Percentiles rank a stretch among this genome's conserved stretches.
Conservation (phyloP, 2,329 filamentous ascomycete species). For the Botrytis sinoallii region DNA sequence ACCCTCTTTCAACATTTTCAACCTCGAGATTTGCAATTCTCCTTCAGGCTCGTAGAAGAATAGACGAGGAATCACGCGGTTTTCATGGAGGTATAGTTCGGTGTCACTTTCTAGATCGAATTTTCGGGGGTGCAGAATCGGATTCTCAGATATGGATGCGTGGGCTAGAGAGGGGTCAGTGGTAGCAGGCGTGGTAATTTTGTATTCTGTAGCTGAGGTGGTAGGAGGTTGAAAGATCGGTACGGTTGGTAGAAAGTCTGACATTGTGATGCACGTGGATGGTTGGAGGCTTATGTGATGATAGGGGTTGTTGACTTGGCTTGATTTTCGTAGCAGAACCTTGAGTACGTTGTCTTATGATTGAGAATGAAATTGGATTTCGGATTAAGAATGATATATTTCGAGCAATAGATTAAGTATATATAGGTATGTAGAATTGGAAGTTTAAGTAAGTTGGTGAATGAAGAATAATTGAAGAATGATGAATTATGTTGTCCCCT, state of each 20-base stretch:
- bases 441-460: background rate
- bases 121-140: constrained; percentile 6
- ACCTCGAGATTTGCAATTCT: background rate
- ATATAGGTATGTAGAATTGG: background rate
- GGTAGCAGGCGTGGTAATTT: background rate
- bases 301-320: background rate
- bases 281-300: background rate
- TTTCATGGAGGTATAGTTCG: constrained; percentile 13
- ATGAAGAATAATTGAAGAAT: background rate
- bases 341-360: background rate
- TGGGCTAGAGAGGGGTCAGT: background rate
- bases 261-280: background rate
- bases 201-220: background rate
- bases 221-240: background rate
- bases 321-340: background rate
- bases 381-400: background rate
- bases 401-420: background rate
- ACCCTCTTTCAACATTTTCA: constrained; percentile 11
- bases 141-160: background rate
- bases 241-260: constrained; percentile 3
- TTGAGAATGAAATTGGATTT: too few species aligned
- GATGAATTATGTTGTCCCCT: background rate
- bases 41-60: background rate
- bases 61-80: constrained; percentile 4
- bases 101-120: constrained; percentile 18